Evolutionary conservation across 495 filamentous ascomycete genomes (phyloP).

Genomic region (Rusavskia elegans): DNA sequence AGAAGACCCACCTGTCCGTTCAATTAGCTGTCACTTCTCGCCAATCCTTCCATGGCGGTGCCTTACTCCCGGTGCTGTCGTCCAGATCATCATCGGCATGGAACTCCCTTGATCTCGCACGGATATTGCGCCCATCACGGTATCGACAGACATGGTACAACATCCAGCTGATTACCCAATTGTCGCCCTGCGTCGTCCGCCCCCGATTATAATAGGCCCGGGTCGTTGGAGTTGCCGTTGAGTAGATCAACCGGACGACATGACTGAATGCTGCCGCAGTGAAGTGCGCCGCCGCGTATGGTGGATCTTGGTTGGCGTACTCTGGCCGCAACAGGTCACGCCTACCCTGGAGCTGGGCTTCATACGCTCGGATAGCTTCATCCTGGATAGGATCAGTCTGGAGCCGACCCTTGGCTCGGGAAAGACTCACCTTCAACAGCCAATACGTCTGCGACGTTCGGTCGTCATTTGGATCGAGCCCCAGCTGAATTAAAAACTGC

Average conservation of each 20-base stretch:
- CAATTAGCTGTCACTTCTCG: slow-evolving; percentile 6
- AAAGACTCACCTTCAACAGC: slow-evolving; percentile 25
- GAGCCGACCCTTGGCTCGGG: neutral
- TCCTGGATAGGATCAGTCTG: slow-evolving; percentile 19
- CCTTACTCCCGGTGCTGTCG: neutral
- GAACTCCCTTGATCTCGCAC: slow-evolving; percentile 14
- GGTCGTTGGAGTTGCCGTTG: slow-evolving; percentile 21
- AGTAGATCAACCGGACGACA: slow-evolving; percentile 17
- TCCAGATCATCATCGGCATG: slow-evolving; percentile 24
- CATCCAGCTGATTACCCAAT: slow-evolving; percentile 43
- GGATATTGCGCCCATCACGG: slow-evolving; percentile 37
- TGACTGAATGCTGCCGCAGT: slow-evolving; percentile 25
- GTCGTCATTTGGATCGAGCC: slow-evolving; percentile 21
- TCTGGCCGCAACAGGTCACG: slow-evolving; percentile 23
- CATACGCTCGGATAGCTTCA: slow-evolving; percentile 31
- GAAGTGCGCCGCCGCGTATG: slow-evolving; percentile 32
- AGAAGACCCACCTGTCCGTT: neutral
- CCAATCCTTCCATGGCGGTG: slow-evolving; percentile 7
- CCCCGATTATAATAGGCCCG: slow-evolving; percentile 24
- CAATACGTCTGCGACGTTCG: slow-evolving; percentile 28
- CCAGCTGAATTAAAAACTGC: slow-evolving; percentile 28
- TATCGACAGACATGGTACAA: slow-evolving; percentile 44
- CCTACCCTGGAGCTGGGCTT: slow-evolving; percentile 24
- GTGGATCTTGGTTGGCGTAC: slow-evolving; percentile 20
- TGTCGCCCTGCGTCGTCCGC: slow-evolving; percentile 27